Conservation (phyloP, 805 yeast genomes). For the Sugiyamaella floridensis region DNA sequence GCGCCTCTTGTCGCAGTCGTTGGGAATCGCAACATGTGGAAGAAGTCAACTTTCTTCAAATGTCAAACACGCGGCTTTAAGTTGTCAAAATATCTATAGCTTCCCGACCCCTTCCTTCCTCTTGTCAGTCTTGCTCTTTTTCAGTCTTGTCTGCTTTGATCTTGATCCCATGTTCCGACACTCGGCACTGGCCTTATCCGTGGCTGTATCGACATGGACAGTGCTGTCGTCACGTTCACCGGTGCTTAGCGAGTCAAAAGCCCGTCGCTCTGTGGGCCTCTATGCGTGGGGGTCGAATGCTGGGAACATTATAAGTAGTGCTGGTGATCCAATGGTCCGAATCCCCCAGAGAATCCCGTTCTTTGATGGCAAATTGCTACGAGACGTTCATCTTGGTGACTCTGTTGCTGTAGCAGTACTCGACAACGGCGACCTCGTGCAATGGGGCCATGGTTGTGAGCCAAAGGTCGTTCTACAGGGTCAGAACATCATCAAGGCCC, state of each 20-base stretch:
- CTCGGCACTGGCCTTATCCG: neutral
- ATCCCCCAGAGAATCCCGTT: conserved; percentile 54
- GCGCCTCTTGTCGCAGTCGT: neutral
- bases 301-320: conserved; percentile 14
- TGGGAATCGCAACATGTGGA: too few species aligned
- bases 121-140: too few species aligned
- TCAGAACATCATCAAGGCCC: conserved; percentile 38
- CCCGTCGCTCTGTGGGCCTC: conserved; percentile 37
- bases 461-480: conserved; percentile 41
- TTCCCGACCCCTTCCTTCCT: too few species aligned
- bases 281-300: conserved; percentile 58
- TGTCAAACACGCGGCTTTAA: too few species aligned
- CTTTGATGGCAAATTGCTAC: conserved; percentile 56
- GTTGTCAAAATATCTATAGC: too few species aligned
- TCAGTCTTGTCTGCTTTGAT: too few species aligned
- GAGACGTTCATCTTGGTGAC: conserved; percentile 49
- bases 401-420: conserved; percentile 49
- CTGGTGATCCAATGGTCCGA: conserved; percentile 32
- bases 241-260: conserved; percentile 11
- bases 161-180: neutral
- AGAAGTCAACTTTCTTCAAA: too few species aligned
- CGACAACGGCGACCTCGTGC: conserved; percentile 62
- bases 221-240: neutral
- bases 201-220: conserved; percentile 1
- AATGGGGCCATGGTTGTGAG: conserved; percentile 47